Conservation (phyloP, 75 land plant genomes). For the Pinus taeda region DNA sequence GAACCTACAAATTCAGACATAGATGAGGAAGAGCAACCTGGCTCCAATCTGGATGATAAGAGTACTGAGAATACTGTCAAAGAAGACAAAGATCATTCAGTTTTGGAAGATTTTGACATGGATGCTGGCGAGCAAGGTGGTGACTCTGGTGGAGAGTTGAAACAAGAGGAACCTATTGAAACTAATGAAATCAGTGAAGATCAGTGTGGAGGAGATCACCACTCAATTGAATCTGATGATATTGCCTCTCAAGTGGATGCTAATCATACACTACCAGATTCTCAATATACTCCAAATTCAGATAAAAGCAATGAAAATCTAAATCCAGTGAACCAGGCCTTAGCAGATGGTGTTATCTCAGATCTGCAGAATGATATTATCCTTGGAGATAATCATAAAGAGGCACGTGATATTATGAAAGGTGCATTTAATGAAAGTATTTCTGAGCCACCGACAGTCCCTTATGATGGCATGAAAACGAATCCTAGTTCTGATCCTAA, state of each 20-base stretch:
- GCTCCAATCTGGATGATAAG: conserved; percentile 14
- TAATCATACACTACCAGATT: conserved; percentile 9
- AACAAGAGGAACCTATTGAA: conserved; percentile 9
- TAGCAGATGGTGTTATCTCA: not conserved
- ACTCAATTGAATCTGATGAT: conserved; percentile 7
- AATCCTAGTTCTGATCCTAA: conserved; percentile 23
- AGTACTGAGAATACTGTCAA: not conserved
- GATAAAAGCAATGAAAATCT: conserved; percentile 1
- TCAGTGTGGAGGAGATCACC: conserved; percentile 18
- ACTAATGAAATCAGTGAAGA: conserved; percentile 5
- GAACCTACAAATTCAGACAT: conserved; percentile 24
- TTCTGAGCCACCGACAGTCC: conserved; percentile 22
- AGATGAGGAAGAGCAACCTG: conserved; percentile 15
- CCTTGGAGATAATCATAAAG: conserved; percentile 2
- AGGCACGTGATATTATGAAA: conserved; percentile 20
- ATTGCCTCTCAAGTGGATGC: conserved; percentile 5
- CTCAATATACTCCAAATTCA: conserved; percentile 5
- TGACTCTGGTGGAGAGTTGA: conserved; percentile 14
- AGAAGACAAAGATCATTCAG: conserved; percentile 21
- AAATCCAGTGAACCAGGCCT: not conserved
- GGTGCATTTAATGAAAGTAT: conserved; percentile 13
- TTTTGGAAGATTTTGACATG: conserved; percentile 26
- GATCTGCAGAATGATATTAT: conserved; percentile 8
- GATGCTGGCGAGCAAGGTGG: conserved; percentile 11
- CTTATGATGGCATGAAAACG: conserved; percentile 23